phyloP scores from a whole-genome alignment of 495 filamentous ascomycete genomes.

The Emericellopsis terricola region DNA sequence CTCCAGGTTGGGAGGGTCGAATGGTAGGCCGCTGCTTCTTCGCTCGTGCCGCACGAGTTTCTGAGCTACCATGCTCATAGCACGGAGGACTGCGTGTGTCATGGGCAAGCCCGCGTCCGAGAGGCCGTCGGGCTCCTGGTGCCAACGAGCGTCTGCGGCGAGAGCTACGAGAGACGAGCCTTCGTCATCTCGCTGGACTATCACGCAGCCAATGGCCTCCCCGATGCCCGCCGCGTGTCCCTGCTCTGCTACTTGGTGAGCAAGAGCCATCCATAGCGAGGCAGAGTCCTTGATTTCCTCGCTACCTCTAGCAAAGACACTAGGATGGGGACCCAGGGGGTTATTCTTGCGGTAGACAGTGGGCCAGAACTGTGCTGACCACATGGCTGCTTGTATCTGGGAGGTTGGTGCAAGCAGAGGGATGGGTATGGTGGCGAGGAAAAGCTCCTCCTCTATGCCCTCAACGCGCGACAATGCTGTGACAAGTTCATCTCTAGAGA shows the following conservation, averaged over 20 bases:
- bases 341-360: constrained; percentile 71
- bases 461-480: constrained; percentile 14
- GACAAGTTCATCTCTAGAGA: constrained; percentile 20
- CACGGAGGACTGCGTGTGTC: constrained; percentile 69
- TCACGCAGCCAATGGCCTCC: constrained; percentile 59
- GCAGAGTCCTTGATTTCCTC: constrained; percentile 38
- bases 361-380: constrained; percentile 72
- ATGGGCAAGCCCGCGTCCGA: constrained; percentile 46
- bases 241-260: constrained; percentile 41
- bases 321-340: constrained; percentile 54
- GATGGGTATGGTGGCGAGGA: constrained; percentile 36
- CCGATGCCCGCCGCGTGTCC: constrained; percentile 38
- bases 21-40: constrained; percentile 7
- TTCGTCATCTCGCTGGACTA: constrained; percentile 41
- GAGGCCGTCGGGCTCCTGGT: constrained; percentile 21
- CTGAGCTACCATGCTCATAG: constrained; percentile 71
- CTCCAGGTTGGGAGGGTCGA: constrained; percentile 13
- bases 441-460: constrained; percentile 26
- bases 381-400: constrained; percentile 51
- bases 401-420: constrained; percentile 64
- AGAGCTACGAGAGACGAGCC: constrained; percentile 41
- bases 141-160: constrained; percentile 62
- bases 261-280: constrained; percentile 48
- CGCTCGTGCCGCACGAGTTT: constrained; percentile 36
- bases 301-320: constrained; percentile 33